phyloP scores from a whole-genome alignment of 495 filamentous ascomycete genomes.

The Cryomyces minteri region DNA sequence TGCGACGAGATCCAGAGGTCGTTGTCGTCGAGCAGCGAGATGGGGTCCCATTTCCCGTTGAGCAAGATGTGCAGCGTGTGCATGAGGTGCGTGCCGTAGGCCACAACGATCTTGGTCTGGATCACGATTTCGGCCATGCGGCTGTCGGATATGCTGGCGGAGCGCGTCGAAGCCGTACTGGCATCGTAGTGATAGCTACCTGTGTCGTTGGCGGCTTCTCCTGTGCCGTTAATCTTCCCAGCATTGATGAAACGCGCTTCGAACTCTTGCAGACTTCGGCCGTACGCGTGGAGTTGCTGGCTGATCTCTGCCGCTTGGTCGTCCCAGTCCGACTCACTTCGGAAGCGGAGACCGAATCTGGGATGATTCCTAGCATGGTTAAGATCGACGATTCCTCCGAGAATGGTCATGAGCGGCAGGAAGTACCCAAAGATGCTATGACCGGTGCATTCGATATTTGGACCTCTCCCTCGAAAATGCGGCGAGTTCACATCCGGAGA shows the following conservation, averaged over 20 bases:
- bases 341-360: conserved; percentile 62
- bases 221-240: conserved; percentile 19
- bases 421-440: conserved; percentile 90
- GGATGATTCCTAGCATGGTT: conserved; percentile 81
- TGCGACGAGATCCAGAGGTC: conserved; percentile 76
- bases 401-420: conserved; percentile 79
- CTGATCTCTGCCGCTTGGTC: conserved; percentile 59
- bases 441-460: conserved; percentile 65
- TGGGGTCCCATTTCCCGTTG: conserved; percentile 79
- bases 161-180: conserved; percentile 40
- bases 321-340: conserved; percentile 57
- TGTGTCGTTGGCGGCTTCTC: background rate
- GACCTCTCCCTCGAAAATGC: conserved; percentile 42
- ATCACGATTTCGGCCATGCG: conserved; percentile 26
- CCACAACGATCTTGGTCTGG: conserved; percentile 66
- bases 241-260: conserved; percentile 28
- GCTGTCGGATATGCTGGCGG: conserved; percentile 17
- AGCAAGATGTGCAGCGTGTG: conserved; percentile 69
- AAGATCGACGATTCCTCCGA: conserved; percentile 81
- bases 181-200: conserved; percentile 25
- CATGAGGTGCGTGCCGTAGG: conserved; percentile 80
- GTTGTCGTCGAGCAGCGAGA: conserved; percentile 65
- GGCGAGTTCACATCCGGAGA: conserved; percentile 23
- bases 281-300: conserved; percentile 61
- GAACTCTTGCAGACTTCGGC: conserved; percentile 62